Percentiles rank a stretch among this genome's conserved stretches.
Evolutionary conservation across 2,329 filamentous ascomycete species (phyloP).

Genomic region (Claviceps humidiphila): DNA sequence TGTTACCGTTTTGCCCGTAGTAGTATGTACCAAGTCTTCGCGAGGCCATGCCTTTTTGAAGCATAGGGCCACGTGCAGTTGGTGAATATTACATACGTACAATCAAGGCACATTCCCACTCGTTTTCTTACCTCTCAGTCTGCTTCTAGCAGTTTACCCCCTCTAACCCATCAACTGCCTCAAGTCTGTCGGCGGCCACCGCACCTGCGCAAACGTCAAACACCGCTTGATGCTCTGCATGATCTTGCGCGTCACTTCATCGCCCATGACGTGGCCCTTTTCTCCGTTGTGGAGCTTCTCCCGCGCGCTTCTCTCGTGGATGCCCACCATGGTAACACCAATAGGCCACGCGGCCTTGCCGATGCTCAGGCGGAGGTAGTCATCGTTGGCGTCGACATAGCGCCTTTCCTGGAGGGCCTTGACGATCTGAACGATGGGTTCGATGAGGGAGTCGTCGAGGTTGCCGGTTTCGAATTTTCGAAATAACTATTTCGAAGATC

Average conservation of each 20-base stretch:
- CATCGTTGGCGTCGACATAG: slow-evolving; percentile 94
- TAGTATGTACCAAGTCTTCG: background rate
- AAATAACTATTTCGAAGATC: slow-evolving; percentile 45
- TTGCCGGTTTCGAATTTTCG: slow-evolving; percentile 74
- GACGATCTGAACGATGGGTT: slow-evolving; percentile 83
- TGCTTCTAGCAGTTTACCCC: background rate
- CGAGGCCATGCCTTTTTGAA: background rate
- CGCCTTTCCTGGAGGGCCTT: slow-evolving; percentile 76
- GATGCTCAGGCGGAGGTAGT: slow-evolving; percentile 84
- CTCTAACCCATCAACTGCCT: slow-evolving; percentile 75
- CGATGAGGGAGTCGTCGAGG: slow-evolving; percentile 64
- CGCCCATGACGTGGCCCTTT: slow-evolving; percentile 91
- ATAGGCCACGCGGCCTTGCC: slow-evolving; percentile 98
- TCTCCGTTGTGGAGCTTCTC: slow-evolving; percentile 87
- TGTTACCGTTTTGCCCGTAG: background rate
- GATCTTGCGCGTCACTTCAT: slow-evolving; percentile 90
- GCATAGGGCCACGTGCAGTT: too few species aligned
- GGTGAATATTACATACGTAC: too few species aligned
- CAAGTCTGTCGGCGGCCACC: slow-evolving; percentile 89
- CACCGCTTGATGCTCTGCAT: slow-evolving; percentile 96
- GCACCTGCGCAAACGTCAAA: slow-evolving; percentile 88
- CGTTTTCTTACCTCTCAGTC: too few species aligned
- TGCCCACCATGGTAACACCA: slow-evolving; percentile 98
- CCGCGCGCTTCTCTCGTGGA: slow-evolving; percentile 88
- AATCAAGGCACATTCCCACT: too few species aligned